phyloP scores from a whole-genome alignment of 1,284 basidiomycete genomes.

The Heterobasidion irregulare region DNA sequence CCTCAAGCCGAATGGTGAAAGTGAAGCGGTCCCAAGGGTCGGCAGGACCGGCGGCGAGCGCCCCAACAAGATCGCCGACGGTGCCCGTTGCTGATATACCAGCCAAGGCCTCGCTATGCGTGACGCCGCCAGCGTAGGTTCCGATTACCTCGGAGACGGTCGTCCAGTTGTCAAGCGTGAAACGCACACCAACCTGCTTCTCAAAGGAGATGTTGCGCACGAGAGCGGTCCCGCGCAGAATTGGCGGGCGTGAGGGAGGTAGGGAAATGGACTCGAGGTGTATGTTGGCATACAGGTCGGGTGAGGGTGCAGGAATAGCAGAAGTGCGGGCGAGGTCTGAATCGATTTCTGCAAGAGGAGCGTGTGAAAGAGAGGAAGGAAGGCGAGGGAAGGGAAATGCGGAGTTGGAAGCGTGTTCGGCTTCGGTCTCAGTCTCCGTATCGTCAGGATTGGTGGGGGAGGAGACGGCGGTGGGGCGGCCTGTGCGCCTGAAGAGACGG shows the following conservation, averaged over 20 bases:
- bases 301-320: slow-evolving; percentile 29
- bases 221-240: slow-evolving; percentile 40
- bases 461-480: slow-evolving; percentile 66
- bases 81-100: slow-evolving; percentile 9
- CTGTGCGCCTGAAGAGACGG: slow-evolving; percentile 75
- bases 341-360: slow-evolving; percentile 34
- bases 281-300: slow-evolving; percentile 30
- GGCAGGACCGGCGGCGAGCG: slow-evolving; percentile 14
- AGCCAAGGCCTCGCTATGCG: slow-evolving; percentile 15
- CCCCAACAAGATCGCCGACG: slow-evolving; percentile 24
- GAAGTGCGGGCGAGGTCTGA: slow-evolving; percentile 24
- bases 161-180: slow-evolving; percentile 91
- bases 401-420: slow-evolving; percentile 24
- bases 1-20: slow-evolving; percentile 66
- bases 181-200: slow-evolving; percentile 82
- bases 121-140: slow-evolving; percentile 40
- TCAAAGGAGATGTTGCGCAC: slow-evolving; percentile 84
- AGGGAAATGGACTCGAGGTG: slow-evolving; percentile 43
- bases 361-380: neutral
- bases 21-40: slow-evolving; percentile 27
- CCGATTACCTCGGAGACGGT: slow-evolving; percentile 85
- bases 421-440: slow-evolving; percentile 74
- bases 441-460: slow-evolving; percentile 48
- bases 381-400: slow-evolving; percentile 28
- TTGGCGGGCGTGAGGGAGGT: slow-evolving; percentile 32